Evolutionary conservation across 176 grass and related monocot genomes (phyloP), one percentile per base, ranked within the genome.

Genomic region (Hsuehochloa calcarea): DNA sequence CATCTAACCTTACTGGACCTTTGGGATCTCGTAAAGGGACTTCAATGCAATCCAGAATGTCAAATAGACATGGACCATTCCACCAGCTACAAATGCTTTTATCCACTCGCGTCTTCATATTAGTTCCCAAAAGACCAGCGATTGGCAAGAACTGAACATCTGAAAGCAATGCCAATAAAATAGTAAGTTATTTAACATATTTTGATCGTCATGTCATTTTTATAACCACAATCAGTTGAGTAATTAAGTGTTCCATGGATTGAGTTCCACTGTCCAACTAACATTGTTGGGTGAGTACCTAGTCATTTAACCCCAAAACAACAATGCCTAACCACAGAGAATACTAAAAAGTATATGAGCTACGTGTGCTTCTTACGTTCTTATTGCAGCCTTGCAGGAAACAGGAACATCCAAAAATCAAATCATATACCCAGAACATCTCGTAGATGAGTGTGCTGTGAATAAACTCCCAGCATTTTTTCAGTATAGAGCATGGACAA

Each of bases 91-190:
- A 93, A 75, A 49, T 74, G 37, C 76, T 86, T 79, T 88, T 88
- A 45, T 90, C 88, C 60, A 93, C 4, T 31, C 72, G 70, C 6
- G 72, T 87, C 76, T 86, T 90, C 83, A 93, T 90, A 78, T 93
- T 93, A 58, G 44, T 31, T 45, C 91, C 88, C 77, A 93, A 3
- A 38, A 93, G 85, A 50, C 91, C 91, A 82, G 88, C 88, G 12
- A 90, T 86, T 29, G 91, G 91, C 46, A 93, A 83, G 71, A 90
- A 93, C 60, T 93, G 91, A 40, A 93, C 85, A 88, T 93, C 91
- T 93, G 88, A 25, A 34, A 76, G 81, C 70, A 75, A 87, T 41
- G 61, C 5, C 55, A 77, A 80, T 68, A 52, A 46, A 34, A 67
- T 59, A 37, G 58, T 72, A 80, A 68, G 16, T 43, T n/a, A n/a